These are phyloP conservation scores for Oryza brachyantha DNA, from an alignment of 176 grass and related monocot genomes.

Conservation along the genomic window DNA sequence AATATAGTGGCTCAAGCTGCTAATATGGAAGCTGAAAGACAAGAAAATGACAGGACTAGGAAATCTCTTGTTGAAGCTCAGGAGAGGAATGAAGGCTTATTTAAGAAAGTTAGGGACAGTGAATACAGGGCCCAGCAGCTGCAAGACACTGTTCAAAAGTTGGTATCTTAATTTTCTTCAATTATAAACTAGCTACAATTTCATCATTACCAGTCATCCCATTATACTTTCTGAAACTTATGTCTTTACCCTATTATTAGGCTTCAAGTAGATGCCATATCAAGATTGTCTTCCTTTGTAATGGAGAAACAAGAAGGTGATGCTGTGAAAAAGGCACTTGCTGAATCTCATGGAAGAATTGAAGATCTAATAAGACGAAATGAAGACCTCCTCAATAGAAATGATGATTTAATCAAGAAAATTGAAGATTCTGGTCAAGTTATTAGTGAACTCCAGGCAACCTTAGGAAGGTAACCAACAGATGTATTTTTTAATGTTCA, in stretches of 20 bases:
- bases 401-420: slow-evolving; percentile 56
- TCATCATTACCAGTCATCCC: slow-evolving; percentile 16
- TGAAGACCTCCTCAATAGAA: slow-evolving; percentile 53
- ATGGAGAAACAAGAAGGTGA: slow-evolving; percentile 56
- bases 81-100: slow-evolving; percentile 43
- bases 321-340: slow-evolving; percentile 36
- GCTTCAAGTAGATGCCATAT: slow-evolving; percentile 64
- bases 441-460: slow-evolving; percentile 47
- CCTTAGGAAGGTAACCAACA: slow-evolving; percentile 47
- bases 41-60: slow-evolving; percentile 47
- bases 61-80: slow-evolving; percentile 56
- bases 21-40: slow-evolving; percentile 49
- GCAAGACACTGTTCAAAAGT: slow-evolving; percentile 60
- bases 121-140: slow-evolving; percentile 53
- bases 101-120: slow-evolving; percentile 48
- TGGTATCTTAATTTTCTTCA: slow-evolving; percentile 40
- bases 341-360: slow-evolving; percentile 54
- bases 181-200: neutral
- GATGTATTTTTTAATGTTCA: neutral
- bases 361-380: slow-evolving; percentile 49
- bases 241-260: slow-evolving; percentile 17
- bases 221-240: slow-evolving; percentile 27
- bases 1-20: slow-evolving; percentile 22
- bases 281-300: slow-evolving; percentile 47
- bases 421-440: slow-evolving; percentile 44